Evolutionary conservation across 164 flowering plant species (phyloP), one percentile per base, ranked within the genome.

Genomic region (Buxus sempervirens): DNA sequence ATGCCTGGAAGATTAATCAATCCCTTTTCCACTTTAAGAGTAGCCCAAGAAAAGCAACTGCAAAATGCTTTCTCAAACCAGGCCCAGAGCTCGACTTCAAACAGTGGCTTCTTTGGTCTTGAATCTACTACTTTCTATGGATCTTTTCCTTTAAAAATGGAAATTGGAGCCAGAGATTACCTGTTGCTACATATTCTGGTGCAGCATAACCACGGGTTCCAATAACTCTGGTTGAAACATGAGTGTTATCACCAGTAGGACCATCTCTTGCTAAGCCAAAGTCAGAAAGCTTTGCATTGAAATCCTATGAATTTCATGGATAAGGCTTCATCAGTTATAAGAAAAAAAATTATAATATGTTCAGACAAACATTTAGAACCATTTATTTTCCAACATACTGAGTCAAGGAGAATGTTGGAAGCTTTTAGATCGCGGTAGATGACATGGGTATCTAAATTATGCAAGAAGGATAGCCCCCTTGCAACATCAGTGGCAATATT

Each of bases 151-250:
- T 32, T 32, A 32, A 7, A 3, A 32, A 32, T 32, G 38, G 38
- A 32, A 32, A 32, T 32, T 7, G 5, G 38, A 3, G 38, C 38
- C 64, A 68, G 54, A 27, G 27, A 68, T 60, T n/a, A 88, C 97
- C 97, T 79, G 97, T 84, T 18, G 94, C 92, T 1, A 92, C 83
- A 72, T 92, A 90, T 77, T 92, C 98, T 9, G 96, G 98, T 15
- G 98, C 96, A 69, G 98, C 94, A 76, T 92, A 92, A 27, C 98
- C 98, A n/a, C 77, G 83, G 58, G 98, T 92, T 62, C 98, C 98
- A 41, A 92, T 76, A 14, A 92, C 83, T 77, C 86, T 77, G 53
- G 98, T 90, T 0, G 98, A 92, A 54, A 92, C 92, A 78, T 92
- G 98, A 68, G 94, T 88, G 41, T 85, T 81, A 71, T 90, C 98